phyloP scores from a whole-genome alignment of 805 yeast genomes.

The Peterozyma toletana region DNA sequence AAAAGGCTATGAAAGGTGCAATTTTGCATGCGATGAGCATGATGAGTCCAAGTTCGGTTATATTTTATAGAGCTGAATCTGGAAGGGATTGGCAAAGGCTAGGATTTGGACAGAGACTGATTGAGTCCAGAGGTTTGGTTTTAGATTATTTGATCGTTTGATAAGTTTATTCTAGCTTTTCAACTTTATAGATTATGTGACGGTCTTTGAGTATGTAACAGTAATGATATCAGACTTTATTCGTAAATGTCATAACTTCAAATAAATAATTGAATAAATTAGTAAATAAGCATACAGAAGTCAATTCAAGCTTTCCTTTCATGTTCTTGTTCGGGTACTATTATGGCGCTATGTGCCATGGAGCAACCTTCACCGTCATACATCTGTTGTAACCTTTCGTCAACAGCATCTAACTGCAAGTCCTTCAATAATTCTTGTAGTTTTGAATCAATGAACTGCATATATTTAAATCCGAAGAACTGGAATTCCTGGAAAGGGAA shows the following conservation, averaged over 20 bases:
- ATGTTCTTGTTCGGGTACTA: too few relatives aligned
- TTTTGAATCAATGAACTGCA: slow-evolving; percentile 1
- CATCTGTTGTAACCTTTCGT: background rate
- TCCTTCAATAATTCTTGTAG: slow-evolving; percentile 1
- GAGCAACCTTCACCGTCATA: too few relatives aligned
- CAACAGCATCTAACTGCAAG: background rate
- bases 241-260: too few relatives aligned
- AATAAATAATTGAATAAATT: too few relatives aligned
- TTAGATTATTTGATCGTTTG: slow-evolving; percentile 1
- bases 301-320: too few relatives aligned
- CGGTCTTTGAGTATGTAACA: slow-evolving; percentile 8
- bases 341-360: too few relatives aligned
- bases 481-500: slow-evolving; percentile 66
- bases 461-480: slow-evolving; percentile 29
- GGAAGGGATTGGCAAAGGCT: slow-evolving; percentile 30
- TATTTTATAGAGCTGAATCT: slow-evolving; percentile 12
- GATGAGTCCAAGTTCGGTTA: slow-evolving; percentile 1
- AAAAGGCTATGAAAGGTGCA: slow-evolving; percentile 16
- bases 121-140: slow-evolving; percentile 15
- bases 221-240: too few relatives aligned
- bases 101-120: slow-evolving; percentile 30
- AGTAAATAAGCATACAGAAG: too few relatives aligned
- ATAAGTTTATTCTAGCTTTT: too few relatives aligned
- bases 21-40: too few relatives aligned
- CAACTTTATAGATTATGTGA: slow-evolving; percentile 2